These are phyloP conservation scores for Fomitopsis schrenkii DNA, from an alignment of 1,284 basidiomycete genomes.

Conservation along the genomic window DNA sequence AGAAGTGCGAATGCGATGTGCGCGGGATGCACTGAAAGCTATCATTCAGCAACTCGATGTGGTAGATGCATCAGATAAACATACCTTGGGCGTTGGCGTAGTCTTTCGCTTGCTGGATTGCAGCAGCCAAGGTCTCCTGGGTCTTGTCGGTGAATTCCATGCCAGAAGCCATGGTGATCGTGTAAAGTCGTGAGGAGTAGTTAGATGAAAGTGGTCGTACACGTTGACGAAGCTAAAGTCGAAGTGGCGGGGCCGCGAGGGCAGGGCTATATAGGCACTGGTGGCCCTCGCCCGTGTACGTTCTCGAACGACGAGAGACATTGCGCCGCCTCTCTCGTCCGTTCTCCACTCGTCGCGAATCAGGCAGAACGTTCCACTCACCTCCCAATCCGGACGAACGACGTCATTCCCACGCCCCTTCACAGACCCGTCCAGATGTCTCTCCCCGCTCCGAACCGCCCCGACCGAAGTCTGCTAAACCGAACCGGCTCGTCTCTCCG, in stretches of 20 bases:
- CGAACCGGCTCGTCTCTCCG: background rate
- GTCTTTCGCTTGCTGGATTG: conserved; percentile 80
- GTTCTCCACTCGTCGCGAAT: conserved; percentile 7
- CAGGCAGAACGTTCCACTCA: conserved; percentile 4
- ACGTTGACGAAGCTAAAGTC: conserved; percentile 13
- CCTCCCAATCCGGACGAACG: background rate
- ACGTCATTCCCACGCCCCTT: background rate
- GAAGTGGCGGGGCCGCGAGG: conserved; percentile 18
- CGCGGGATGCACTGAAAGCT: conserved; percentile 56
- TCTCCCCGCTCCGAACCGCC: conserved; percentile 1
- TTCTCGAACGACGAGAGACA: conserved; percentile 5
- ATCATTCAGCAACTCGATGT: conserved; percentile 1
- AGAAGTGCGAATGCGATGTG: conserved; percentile 78
- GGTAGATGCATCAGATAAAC: conserved; percentile 5
- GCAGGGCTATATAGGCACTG: conserved; percentile 14
- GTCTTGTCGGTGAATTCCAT: conserved; percentile 83
- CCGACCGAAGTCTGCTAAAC: background rate
- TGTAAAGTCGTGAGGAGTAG: conserved; percentile 5
- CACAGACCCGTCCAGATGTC: background rate
- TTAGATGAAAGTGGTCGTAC: conserved; percentile 17
- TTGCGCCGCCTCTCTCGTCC: conserved; percentile 2
- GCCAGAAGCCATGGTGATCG: conserved; percentile 46
- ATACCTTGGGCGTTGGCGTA: conserved; percentile 75
- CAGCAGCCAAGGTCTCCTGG: conserved; percentile 57
- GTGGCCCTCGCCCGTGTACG: background rate